These are phyloP conservation scores for Phaeosphaeriaceae sp. DNA, from an alignment of 2,329 filamentous ascomycete species.

Conservation along the genomic window DNA sequence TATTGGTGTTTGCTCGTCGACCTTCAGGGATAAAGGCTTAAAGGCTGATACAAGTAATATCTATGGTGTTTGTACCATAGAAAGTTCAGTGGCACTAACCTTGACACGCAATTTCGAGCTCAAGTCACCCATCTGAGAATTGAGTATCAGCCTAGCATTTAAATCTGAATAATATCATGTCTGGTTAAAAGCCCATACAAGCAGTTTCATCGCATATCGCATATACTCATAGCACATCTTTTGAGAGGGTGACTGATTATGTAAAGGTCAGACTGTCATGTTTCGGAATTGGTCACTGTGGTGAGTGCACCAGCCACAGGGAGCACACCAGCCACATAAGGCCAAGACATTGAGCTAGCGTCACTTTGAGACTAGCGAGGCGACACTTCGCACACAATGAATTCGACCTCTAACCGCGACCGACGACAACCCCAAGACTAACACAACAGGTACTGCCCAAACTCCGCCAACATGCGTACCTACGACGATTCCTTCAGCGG, in stretches of 20 bases:
- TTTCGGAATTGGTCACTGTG: background rate
- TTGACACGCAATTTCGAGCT: too few relatives aligned
- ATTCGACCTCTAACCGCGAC: slow-evolving; percentile 32
- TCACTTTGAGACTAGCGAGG: slow-evolving; percentile 4
- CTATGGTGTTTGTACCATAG: too few relatives aligned
- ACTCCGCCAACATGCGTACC: slow-evolving; percentile 71
- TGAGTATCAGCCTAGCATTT: too few relatives aligned
- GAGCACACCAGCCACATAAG: too few relatives aligned
- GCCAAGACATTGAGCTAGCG: slow-evolving; percentile 3
- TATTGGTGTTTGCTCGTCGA: too few relatives aligned
- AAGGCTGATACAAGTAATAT: too few relatives aligned
- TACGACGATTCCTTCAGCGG: slow-evolving; percentile 81
- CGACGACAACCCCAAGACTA: slow-evolving; percentile 46
- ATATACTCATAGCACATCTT: too few relatives aligned
- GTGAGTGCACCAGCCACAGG: background rate
- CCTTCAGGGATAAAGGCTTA: too few relatives aligned
- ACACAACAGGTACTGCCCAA: slow-evolving; percentile 49
- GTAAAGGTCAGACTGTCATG: background rate
- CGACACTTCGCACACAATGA: slow-evolving; percentile 15
- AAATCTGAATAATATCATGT: too few relatives aligned
- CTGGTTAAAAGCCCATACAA: background rate
- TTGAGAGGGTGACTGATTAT: background rate
- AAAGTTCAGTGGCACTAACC: too few relatives aligned
- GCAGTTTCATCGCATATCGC: too few relatives aligned
- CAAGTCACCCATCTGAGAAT: too few relatives aligned